These are phyloP conservation scores for Chaetomidium leptoderma DNA, from an alignment of 495 filamentous ascomycete species.

Conservation along the genomic window DNA sequence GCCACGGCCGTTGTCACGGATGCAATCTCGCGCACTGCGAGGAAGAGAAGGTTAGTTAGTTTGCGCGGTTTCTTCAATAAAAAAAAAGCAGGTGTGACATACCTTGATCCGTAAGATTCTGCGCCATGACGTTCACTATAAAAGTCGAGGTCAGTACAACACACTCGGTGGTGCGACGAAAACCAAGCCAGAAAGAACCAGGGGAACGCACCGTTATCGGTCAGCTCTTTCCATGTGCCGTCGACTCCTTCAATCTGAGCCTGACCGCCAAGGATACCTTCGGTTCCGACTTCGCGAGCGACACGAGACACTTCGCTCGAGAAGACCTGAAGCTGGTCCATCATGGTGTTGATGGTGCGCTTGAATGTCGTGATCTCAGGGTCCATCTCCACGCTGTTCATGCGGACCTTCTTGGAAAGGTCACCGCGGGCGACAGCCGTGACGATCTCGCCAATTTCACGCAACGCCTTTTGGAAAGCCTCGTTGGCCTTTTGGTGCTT, in stretches of 20 bases:
- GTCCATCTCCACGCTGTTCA: constrained; percentile 96
- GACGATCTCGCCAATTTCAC: constrained; percentile 96
- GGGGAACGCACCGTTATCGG: constrained; percentile 68
- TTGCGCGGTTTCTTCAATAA: not conserved
- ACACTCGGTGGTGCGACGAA: not conserved
- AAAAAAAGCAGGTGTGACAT: no score
- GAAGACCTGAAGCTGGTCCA: constrained; percentile 96
- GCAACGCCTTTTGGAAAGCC: constrained; percentile 93
- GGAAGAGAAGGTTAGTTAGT: constrained; percentile 17
- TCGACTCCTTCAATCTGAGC: constrained; percentile 91
- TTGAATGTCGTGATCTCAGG: constrained; percentile 99
- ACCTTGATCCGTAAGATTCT: constrained; percentile 59
- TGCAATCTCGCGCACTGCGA: constrained; percentile 85
- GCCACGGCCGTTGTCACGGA: constrained; percentile 94
- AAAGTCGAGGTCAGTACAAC: constrained; percentile 20
- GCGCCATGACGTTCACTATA: constrained; percentile 95
- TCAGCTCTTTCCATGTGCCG: constrained; percentile 97
- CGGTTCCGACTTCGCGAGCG: constrained; percentile 94
- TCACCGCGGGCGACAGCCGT: constrained; percentile 94
- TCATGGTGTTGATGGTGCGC: constrained; percentile 96
- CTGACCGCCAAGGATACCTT: constrained; percentile 94
- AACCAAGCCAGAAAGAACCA: no score
- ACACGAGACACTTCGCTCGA: constrained; percentile 95
- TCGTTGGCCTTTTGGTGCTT: constrained; percentile 98
- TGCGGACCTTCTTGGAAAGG: constrained; percentile 94